phyloP scores from a whole-genome alignment of 371 early-diverging fungal genomes.

The Mortierella sp. region DNA sequence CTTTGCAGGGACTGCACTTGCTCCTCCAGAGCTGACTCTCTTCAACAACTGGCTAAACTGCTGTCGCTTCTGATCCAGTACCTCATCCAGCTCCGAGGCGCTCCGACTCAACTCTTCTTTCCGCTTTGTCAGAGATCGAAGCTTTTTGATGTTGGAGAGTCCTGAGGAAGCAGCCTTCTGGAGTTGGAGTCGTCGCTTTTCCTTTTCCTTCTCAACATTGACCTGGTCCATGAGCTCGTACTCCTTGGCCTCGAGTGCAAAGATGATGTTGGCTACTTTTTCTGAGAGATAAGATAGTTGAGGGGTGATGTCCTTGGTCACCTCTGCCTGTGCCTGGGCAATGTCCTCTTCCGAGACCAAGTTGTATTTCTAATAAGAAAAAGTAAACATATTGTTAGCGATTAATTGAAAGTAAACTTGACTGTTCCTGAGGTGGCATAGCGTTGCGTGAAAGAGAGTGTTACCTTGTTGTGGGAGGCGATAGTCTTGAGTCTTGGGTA shows the following conservation, averaged over 20 bases:
- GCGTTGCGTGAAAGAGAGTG: not conserved
- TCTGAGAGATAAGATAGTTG: conserved; percentile 25
- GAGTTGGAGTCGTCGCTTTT: conserved; percentile 20
- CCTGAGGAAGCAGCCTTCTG: conserved; percentile 32
- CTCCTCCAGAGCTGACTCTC: conserved; percentile 5
- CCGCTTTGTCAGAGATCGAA: conserved; percentile 40
- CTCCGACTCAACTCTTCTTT: conserved; percentile 46
- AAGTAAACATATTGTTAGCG: too few relatives aligned
- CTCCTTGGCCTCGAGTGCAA: conserved; percentile 29
- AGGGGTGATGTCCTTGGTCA: conserved; percentile 32
- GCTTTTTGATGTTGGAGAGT: conserved; percentile 42
- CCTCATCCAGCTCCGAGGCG: conserved; percentile 32
- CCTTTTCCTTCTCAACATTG: conserved; percentile 22
- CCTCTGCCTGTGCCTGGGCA: conserved; percentile 23
- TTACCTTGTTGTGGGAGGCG: conserved; percentile 42
- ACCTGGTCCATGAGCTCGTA: conserved; percentile 21
- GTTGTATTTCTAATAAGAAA: conserved; percentile 41
- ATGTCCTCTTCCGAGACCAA: conserved; percentile 52
- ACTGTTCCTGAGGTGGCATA: too few relatives aligned
- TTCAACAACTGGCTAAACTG: conserved; percentile 32
- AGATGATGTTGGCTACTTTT: conserved; percentile 24
- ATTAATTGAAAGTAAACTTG: not conserved
- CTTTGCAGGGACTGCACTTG: conserved; percentile 9
- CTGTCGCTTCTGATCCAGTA: conserved; percentile 40
- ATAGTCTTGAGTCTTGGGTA: conserved; percentile 42